Percentiles rank a stretch among this genome's conserved stretches.
These are phyloP conservation scores for Adansonia gregorii DNA, from an alignment of 441 rosid genomes.

Conservation along the genomic window DNA sequence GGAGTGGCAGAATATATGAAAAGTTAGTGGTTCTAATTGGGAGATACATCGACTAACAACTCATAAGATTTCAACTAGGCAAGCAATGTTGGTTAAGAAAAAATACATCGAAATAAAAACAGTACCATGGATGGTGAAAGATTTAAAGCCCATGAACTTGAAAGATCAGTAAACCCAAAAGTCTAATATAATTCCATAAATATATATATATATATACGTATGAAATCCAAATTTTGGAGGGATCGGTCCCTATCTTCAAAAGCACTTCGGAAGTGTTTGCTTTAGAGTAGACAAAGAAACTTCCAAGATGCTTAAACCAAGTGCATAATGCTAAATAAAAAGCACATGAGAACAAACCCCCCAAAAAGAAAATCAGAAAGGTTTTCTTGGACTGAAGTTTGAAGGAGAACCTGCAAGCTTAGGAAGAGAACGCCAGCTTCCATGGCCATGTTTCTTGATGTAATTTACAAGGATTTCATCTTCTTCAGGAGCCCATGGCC, in stretches of 20 bases:
- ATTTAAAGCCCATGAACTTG: not conserved
- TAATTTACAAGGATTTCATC: slow-evolving; percentile 65
- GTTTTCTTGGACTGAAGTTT: not conserved
- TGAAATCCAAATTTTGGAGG: not conserved
- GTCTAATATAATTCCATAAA: not conserved
- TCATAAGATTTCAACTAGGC: not conserved
- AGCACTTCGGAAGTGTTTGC: slow-evolving; percentile 2
- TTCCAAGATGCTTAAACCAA: slow-evolving; percentile 16
- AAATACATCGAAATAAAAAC: not conserved
- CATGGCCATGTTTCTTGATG: slow-evolving; percentile 63
- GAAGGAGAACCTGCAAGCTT: slow-evolving; percentile 59
- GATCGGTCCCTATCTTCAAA: not conserved
- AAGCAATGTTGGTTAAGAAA: not conserved
- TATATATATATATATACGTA: not conserved
- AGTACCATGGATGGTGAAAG: not conserved
- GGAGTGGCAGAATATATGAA: not conserved
- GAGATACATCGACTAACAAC: not conserved
- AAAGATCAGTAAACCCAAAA: not conserved
- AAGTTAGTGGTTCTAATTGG: not conserved
- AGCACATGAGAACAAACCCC: not conserved
- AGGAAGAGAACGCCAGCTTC: slow-evolving; percentile 79
- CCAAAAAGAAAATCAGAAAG: not conserved
- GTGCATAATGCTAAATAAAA: not conserved
- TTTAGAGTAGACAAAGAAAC: slow-evolving; percentile 12
- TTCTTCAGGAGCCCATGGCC: slow-evolving; percentile 78